Evolutionary conservation across 306 rosid genomes (phyloP).

Genomic region (Trifolium repens): DNA sequence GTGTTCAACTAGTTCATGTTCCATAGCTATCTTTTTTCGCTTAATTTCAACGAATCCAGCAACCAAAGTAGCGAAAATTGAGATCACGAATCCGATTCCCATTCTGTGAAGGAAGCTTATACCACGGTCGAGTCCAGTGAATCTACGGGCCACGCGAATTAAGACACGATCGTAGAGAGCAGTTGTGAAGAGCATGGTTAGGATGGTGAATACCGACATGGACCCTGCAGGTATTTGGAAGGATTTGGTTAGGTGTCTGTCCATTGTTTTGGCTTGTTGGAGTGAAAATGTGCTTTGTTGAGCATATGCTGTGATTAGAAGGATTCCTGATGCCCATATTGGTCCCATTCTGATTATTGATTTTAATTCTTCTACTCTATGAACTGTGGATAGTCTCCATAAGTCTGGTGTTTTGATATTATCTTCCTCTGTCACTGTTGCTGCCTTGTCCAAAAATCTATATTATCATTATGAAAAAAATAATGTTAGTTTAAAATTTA

Average conservation of each 20-base stretch:
- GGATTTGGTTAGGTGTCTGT: slow-evolving; percentile 62
- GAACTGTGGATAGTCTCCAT: slow-evolving; percentile 86
- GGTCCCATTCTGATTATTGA: slow-evolving; percentile 92
- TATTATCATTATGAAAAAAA: background rate
- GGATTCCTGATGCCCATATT: slow-evolving; percentile 92
- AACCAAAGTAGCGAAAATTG: slow-evolving; percentile 68
- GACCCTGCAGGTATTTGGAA: slow-evolving; percentile 94
- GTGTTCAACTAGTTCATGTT: slow-evolving; percentile 56
- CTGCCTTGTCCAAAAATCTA: slow-evolving; percentile 92
- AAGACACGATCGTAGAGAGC: slow-evolving; percentile 76
- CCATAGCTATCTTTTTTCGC: slow-evolving; percentile 62
- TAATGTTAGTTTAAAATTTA: too few species aligned
- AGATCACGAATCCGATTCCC: slow-evolving; percentile 86
- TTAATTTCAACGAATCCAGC: slow-evolving; percentile 80
- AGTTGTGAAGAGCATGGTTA: slow-evolving; percentile 73
- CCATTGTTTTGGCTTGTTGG: slow-evolving; percentile 85
- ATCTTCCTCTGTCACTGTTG: slow-evolving; percentile 66
- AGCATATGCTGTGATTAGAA: slow-evolving; percentile 87
- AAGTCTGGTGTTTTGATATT: slow-evolving; percentile 58
- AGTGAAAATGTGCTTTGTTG: slow-evolving; percentile 90
- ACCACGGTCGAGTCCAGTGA: slow-evolving; percentile 89
- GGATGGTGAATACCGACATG: slow-evolving; percentile 73
- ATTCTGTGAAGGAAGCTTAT: slow-evolving; percentile 78
- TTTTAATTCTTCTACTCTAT: slow-evolving; percentile 85
- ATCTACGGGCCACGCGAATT: slow-evolving; percentile 59